Evolutionary conservation across 768 basidiomycete species (phyloP), one percentile per base, ranked within the genome.

Genomic region (Leccinum subgranulosum): DNA sequence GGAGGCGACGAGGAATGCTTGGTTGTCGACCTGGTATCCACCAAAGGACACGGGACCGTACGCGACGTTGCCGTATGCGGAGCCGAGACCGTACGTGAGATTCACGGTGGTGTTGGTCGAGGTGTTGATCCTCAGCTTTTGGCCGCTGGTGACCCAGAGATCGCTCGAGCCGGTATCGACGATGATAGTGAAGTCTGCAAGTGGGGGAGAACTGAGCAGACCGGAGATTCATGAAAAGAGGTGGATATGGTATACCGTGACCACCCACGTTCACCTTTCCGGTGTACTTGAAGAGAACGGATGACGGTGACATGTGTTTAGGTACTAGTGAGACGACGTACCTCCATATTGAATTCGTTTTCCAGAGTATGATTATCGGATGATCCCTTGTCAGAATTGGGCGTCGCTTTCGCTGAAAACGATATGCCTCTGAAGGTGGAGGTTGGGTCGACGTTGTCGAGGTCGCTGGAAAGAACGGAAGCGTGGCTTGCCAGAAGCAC

Each of bases 61-160:
- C 1, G 61, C 69, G 50, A 80, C 69, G 33, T 61, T 64, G 7
- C 79, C 79, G 3, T 55, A 60, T 0, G 75, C 76, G 15, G 66
- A 66, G 15, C 78, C 79, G n/a, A 72, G 63, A 19, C 76, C 78
- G 58, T 76, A 80, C 19, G 70, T 69, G 34, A 73, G 62, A 48
- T 68, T 67, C 1, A 71, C 61, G 28, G 64, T 59, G 11, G 73
- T 64, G 47, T 69, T 65, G 12, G 77, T 74, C 29, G 60, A 53
- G n/a, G 66, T 67, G 31, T 66, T 65, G 10, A 74, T 50, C 6
- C 69, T 55, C 11, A 76, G 55, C 6, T 62, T 71, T 54, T 62
- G 53, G 49, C 34, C 29, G 25, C 39, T 23, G 21, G 49, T 17
- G 23, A 71, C 60, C 69, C 69, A 73, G 47, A 71, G 62, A 50